Evolutionary conservation across 352 stramenopile genomes (phyloP).

Genomic region (Globisporangium nodosum): DNA sequence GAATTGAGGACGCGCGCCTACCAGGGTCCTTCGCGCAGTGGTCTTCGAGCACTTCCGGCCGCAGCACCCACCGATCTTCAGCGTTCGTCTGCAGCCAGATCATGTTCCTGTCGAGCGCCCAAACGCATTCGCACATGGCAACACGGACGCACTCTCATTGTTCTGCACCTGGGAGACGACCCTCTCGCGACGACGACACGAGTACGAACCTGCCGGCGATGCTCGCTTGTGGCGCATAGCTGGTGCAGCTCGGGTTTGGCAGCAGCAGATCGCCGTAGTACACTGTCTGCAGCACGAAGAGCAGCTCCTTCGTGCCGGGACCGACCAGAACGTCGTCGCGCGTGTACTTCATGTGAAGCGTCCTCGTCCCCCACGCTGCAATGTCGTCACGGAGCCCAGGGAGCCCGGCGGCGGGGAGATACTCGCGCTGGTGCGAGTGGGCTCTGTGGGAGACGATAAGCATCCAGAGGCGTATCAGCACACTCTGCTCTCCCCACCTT

Average conservation of each 20-base stretch:
- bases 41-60: conserved; percentile 73
- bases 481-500: neutral
- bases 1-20: conserved; percentile 10
- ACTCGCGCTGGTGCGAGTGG: conserved; percentile 79
- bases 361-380: conserved; percentile 54
- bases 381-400: conserved; percentile 75
- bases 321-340: conserved; percentile 79
- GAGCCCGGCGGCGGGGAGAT: conserved; percentile 74
- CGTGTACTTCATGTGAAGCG: conserved; percentile 55
- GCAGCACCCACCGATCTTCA: conserved; percentile 75
- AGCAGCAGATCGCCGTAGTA: conserved; percentile 85
- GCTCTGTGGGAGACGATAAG: conserved; percentile 26
- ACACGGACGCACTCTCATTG: neutral
- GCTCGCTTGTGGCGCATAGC: conserved; percentile 79
- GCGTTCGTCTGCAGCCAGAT: conserved; percentile 81
- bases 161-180: neutral
- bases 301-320: conserved; percentile 84
- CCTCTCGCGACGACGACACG: neutral
- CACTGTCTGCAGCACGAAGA: conserved; percentile 87
- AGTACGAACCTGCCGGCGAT: conserved; percentile 65
- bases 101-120: conserved; percentile 58
- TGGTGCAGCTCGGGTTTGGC: conserved; percentile 82
- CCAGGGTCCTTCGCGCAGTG: conserved; percentile 76
- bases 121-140: conserved; percentile 4
- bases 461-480: neutral